Base-by-base conservation (phyloP, 1,139 yeast species). In the Lodderomyces elongisporus region DNA sequence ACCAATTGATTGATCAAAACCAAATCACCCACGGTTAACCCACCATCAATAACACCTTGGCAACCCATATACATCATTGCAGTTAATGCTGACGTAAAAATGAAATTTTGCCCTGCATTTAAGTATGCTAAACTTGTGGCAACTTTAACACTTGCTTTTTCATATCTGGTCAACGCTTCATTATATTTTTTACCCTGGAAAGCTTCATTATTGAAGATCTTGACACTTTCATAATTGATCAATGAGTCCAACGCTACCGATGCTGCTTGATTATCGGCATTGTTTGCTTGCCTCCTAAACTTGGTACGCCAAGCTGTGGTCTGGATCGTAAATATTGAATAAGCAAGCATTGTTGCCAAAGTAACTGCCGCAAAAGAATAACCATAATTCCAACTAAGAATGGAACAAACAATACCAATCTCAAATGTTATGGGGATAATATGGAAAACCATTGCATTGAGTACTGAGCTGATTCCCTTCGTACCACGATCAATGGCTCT, bases 41-140 rank as follows among this genome's bases (percentile, higher is more conserved):
- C 60, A 0, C 96, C 96, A 3, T 74, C 60, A 9, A 88, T 79
- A 10, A 91, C 94, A 20, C 97, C 97, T 39, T 79, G 78, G 49
- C 96, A 88, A n/a, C 96, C 97, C 95, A 91, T 81, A 56, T 85
- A 91, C 98, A 91, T 93, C 94, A 93, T 91, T 2, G 82, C 88
- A 1, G 98, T 91, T 45, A 93, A 66, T 1, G 98, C 97, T 25
- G 85, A 60, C 0, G 97, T 85, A 59, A 93, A 91, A 20, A 91
- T 91, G 35, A 88, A 54, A 54, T 85, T 89, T 58, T 91, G 99
- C 4, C 98, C 98, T 0, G 95, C 73, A 48, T 91, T 91, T 43
- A 91, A 68, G 51, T 75, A 88, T 14, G 97, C 95, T 43, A 91
- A 66, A 1, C 97, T 89, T 2, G 95, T 88, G 4, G 96, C 95